Base-by-base conservation (phyloP, 495 filamentous ascomycete genomes). In the Trichoderma virens region DNA sequence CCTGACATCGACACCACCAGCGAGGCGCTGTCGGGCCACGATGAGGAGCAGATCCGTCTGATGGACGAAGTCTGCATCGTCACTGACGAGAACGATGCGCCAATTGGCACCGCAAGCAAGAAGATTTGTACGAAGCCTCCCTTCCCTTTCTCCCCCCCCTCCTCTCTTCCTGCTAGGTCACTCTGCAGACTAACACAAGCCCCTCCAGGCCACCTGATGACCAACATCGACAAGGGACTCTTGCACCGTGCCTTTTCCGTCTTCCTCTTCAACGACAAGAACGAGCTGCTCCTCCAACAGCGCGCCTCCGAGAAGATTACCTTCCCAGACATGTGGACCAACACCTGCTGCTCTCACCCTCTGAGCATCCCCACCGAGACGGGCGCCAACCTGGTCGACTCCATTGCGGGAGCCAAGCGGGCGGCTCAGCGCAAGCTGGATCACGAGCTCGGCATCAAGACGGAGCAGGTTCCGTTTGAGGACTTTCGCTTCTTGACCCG, bases 1-100 rank as follows among this genome's bases (percentile, higher is more conserved):
- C 93, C 94, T 32, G 94, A 98, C 65, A 95, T 98, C 72, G 90
- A 97, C 77, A 92, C 91, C n/a, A 87, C 84, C 64, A 86, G 93
- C 51, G 80, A 90, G 47, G 79, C 77, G 62, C 80, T 92, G 62
- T 86, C 86, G 62, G 94, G 94, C 56, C 95, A 98, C 81, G 93
- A 99, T 79, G 94, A 90, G 72, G 93, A 97, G 75, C 94, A 99
- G 75, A 93, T 97, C 66, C 88, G 93, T 31, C 78, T 99, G 68
- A 99, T 99, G 94, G 95, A 99, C 66, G 94, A 99, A 77, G 90
- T 99, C 8, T 99, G 94, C 81, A 99, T 99, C 72, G 94, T 99
- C 18, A 74, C 92, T 59, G 94, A 98, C 72, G 87, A 94, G 66
- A 82, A 98, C 70, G 94, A 99, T 73, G 83, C 84, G 62, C 95